Conservation (phyloP, 2,329 filamentous ascomycete genomes). For the Amauroascus verrucosus region DNA sequence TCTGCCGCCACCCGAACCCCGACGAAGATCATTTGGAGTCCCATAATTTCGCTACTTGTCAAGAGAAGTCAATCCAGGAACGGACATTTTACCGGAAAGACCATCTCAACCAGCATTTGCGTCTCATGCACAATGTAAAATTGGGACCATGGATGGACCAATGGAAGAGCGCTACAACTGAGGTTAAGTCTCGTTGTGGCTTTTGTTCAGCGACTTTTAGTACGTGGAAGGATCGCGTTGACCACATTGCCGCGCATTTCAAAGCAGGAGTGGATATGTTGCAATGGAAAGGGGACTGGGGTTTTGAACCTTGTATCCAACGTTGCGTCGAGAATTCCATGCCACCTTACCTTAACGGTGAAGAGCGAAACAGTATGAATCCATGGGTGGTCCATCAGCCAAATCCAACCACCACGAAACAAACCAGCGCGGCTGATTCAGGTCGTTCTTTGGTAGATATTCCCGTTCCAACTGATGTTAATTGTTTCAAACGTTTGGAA, state of each 20-base stretch:
- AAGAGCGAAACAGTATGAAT: constrained; percentile 26
- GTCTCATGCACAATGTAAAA: constrained; percentile 50
- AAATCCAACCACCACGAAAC: not conserved
- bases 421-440: not conserved
- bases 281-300: constrained; percentile 35
- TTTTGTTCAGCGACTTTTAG: constrained; percentile 34
- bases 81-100: constrained; percentile 55
- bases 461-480: constrained; percentile 27
- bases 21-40: constrained; percentile 47
- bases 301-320: constrained; percentile 30
- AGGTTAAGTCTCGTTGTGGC: constrained; percentile 43
- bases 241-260: constrained; percentile 34
- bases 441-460: constrained; percentile 16
- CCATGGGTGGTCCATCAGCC: constrained; percentile 22
- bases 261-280: constrained; percentile 31
- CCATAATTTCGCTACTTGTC: constrained; percentile 50
- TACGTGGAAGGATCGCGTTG: constrained; percentile 38
- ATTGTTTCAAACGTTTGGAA: constrained; percentile 35
- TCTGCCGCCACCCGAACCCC: constrained; percentile 47
- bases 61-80: constrained; percentile 50
- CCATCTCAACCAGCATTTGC: constrained; percentile 51
- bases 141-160: constrained; percentile 46
- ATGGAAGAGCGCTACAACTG: constrained; percentile 48
- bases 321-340: constrained; percentile 30
- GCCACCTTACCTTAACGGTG: constrained; percentile 30